Percentiles rank a stretch among this genome's conserved stretches.
Evolutionary conservation across 2,329 filamentous ascomycete genomes (phyloP).

Genomic region (Alternaria brassicae): DNA sequence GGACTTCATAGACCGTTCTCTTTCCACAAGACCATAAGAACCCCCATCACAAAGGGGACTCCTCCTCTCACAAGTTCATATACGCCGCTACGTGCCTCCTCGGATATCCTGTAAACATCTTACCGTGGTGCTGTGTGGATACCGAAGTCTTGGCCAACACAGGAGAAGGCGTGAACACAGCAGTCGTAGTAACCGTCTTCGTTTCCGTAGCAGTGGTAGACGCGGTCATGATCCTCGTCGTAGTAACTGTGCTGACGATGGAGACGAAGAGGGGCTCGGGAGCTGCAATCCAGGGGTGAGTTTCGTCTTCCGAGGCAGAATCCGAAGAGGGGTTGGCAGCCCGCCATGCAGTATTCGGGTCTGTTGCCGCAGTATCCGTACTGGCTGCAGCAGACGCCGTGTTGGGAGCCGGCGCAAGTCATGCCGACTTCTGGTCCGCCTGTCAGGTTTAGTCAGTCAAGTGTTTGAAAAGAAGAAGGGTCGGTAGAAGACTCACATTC

Average conservation of each 20-base stretch:
- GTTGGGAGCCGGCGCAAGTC: conserved; percentile 3
- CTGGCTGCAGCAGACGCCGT: conserved; percentile 7
- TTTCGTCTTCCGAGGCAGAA: not conserved
- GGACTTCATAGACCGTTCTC: no score
- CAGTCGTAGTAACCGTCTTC: not conserved
- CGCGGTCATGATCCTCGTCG: not conserved
- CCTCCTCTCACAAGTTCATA: not conserved
- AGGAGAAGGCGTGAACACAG: not conserved
- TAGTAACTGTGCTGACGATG: not conserved
- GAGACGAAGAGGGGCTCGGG: not conserved
- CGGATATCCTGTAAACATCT: not conserved
- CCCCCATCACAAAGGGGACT: not conserved
- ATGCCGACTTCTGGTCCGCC: not conserved
- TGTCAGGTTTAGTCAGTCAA: not conserved
- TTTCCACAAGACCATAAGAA: no score
- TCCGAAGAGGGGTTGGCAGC: conserved; percentile 24
- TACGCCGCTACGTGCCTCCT: not conserved
- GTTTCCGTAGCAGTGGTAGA: not conserved
- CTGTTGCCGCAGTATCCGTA: conserved; percentile 13
- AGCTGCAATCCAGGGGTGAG: not conserved
- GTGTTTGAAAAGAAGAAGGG: not conserved
- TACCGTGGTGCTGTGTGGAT: no score
- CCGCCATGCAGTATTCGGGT: conserved; percentile 27
- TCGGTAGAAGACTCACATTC: conserved; percentile 1
- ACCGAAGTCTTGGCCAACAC: no score